Base-by-base conservation (phyloP, 257 asterid genomes). In the Penstemon newberryi region DNA sequence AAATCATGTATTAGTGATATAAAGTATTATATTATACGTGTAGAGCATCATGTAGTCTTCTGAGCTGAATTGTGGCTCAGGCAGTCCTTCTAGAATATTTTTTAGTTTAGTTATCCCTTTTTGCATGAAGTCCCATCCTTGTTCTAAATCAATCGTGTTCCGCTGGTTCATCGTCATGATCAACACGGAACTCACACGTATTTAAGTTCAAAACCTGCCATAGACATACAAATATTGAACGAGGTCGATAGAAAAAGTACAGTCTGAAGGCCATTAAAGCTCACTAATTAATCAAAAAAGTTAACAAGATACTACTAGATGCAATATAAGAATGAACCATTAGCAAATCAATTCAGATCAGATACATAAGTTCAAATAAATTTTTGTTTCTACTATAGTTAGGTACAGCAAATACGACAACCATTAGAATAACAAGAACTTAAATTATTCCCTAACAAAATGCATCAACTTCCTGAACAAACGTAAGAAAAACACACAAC, bases 111-210 rank as follows among this genome's bases (percentile, higher is more conserved):
- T 82, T 37, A 94, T 87, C 76, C 99, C 99, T 42, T 75, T 82
- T 74, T 91, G 92, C 97, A 94, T 91, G 56, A 87, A 80, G 19
- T 89, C 92, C 99, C 96, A 94, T 73, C 99, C 99, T 71, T 89
- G 90, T 4, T 94, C 97, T 69, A 94, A 81, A 73, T 86, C 95
- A 63, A 89, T 91, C 15, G 88, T 86, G 63, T 78, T 82, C 60
- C 90, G 81, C 72, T 82, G 97, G 71, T 80, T 82, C 92, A 87
- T 85, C 13, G 94, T 74, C 89, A 90, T 86, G 74, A 70, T 70
- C 67, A 71, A 80, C 37, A 60, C 33, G 19, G 63, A 67, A 41
- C 55, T 58, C 44, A 73, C 70, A 12, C 73, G 50, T 7, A 15
- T 54, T 45, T 71, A 68, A 66, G 65, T 51, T 72, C 60, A 61